These are phyloP conservation scores for Dissophora globulifera DNA, from an alignment of 192 early-diverging fungal genomes.

Conservation along the genomic window DNA sequence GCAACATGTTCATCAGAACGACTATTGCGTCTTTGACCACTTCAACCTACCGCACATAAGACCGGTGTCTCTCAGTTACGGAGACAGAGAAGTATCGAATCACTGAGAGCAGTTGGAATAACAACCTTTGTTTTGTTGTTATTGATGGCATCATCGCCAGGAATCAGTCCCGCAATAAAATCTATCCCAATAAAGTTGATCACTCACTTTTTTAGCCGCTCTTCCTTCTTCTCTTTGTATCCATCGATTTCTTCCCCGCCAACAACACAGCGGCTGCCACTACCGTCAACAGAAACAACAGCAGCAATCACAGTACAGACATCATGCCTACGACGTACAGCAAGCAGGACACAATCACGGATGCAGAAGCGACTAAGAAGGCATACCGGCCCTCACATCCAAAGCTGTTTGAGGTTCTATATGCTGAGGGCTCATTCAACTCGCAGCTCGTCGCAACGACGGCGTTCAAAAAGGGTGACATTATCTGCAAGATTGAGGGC, in stretches of 20 bases:
- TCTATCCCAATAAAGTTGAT: too few species aligned
- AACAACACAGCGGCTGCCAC: too few species aligned
- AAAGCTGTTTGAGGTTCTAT: conserved; percentile 48
- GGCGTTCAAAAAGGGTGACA: conserved; percentile 47
- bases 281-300: too few species aligned
- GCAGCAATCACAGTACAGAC: too few species aligned
- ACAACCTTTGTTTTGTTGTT: too few species aligned
- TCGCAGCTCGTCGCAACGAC: conserved; percentile 54
- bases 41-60: conserved; percentile 57
- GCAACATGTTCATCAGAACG: conserved; percentile 69
- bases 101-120: too few species aligned
- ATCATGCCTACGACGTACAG: conserved; percentile 13
- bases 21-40: conserved; percentile 69
- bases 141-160: too few species aligned
- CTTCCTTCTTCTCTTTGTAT: too few species aligned
- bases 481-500: conserved; percentile 54
- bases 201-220: too few species aligned
- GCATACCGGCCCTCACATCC: conserved; percentile 48
- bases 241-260: neutral
- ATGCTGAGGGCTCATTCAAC: conserved; percentile 50
- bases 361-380: conserved; percentile 22
- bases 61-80: conserved; percentile 53
- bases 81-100: too few species aligned
- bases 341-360: conserved; percentile 29
- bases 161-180: too few species aligned